These are phyloP conservation scores for Carpinus fangiana DNA, from an alignment of 306 rosid genomes.

Conservation along the genomic window DNA sequence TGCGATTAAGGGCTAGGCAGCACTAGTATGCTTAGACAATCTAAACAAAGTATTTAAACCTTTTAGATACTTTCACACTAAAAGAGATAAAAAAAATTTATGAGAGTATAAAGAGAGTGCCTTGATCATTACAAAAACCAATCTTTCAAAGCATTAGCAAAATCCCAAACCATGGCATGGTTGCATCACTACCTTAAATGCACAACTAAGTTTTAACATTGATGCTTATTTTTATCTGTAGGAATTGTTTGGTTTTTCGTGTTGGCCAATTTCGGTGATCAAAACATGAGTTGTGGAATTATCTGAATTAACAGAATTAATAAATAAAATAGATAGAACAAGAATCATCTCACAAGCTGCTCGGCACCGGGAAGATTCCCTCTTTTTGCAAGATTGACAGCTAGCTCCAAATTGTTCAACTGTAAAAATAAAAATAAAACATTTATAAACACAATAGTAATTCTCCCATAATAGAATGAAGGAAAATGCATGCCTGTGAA, in stretches of 20 bases:
- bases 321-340: not conserved
- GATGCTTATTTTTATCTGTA: not conserved
- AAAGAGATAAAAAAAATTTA: not conserved
- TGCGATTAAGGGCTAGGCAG: not conserved
- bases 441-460: slow-evolving; percentile 12
- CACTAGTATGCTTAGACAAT: not conserved
- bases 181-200: not conserved
- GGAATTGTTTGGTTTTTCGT: too few relatives aligned
- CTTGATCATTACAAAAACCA: not conserved
- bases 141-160: not conserved
- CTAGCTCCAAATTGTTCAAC: slow-evolving; percentile 98
- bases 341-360: slow-evolving; percentile 64
- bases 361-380: slow-evolving; percentile 99
- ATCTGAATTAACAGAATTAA: not conserved
- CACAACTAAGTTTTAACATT: not conserved
- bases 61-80: not conserved
- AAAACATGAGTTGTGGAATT: not conserved
- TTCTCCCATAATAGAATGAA: slow-evolving; percentile 23
- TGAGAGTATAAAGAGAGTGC: not conserved
- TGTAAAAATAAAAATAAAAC: slow-evolving; percentile 32
- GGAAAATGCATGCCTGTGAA: slow-evolving; percentile 19
- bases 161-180: not conserved
- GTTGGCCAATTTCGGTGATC: too few relatives aligned
- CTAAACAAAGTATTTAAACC: not conserved
- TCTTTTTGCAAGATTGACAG: slow-evolving; percentile 96